Evolutionary conservation across 139 green algal genomes (phyloP).

Genomic region (Chlorella sorokiniana): DNA sequence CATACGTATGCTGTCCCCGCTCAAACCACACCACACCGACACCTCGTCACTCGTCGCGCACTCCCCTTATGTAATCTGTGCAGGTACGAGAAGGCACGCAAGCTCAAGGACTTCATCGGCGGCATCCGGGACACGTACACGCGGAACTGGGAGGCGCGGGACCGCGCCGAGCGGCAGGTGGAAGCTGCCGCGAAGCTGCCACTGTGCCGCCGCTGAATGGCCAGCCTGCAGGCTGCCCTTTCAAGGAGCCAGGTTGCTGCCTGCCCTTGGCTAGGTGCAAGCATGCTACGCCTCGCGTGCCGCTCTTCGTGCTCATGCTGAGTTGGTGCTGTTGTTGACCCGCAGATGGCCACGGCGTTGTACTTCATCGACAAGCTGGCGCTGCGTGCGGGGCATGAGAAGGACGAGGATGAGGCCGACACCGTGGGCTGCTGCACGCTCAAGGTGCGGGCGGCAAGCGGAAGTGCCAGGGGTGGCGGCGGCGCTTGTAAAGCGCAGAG

Average conservation of each 20-base stretch:
- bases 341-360: conserved; percentile 93
- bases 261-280: too few species aligned
- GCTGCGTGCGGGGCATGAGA: conserved; percentile 97
- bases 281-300: too few species aligned
- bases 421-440: conserved; percentile 97
- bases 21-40: too few species aligned
- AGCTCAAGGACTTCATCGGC: conserved; percentile 76
- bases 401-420: conserved; percentile 99
- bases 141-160: conserved; percentile 61
- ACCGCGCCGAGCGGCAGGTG: conserved; percentile 69
- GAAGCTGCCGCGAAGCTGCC: too few species aligned
- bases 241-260: too few species aligned
- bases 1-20: neutral
- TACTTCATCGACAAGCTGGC: conserved; percentile 99
- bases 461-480: neutral
- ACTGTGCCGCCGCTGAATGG: too few species aligned
- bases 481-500: neutral
- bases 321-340: too few species aligned
- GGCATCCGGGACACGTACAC: conserved; percentile 44
- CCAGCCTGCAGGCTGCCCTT: too few species aligned
- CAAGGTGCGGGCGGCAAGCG: conserved; percentile 67
- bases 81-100: conserved; percentile 95
- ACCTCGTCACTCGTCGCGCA: too few species aligned
- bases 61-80: neutral
- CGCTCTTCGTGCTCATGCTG: too few species aligned